These are phyloP conservation scores for Colletotrichum sidae DNA, from an alignment of 2,329 filamentous ascomycete species.

Conservation along the genomic window DNA sequence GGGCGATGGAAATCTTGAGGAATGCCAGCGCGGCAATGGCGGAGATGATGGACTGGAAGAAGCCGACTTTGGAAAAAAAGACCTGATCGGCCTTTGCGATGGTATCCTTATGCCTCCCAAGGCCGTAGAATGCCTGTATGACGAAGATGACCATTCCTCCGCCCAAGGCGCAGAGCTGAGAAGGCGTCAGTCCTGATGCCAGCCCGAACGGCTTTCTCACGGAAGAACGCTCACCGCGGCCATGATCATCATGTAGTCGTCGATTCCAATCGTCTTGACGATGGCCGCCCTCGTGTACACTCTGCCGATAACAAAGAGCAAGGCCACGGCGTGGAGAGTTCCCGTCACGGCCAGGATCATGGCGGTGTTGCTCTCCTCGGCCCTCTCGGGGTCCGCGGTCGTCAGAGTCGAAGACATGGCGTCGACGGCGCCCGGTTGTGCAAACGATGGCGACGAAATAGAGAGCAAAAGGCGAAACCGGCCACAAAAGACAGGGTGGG, in stretches of 20 bases:
- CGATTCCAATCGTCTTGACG: constrained; percentile 41
- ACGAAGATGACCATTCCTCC: constrained; percentile 51
- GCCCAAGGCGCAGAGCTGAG: constrained; percentile 43
- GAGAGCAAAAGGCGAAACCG: background rate
- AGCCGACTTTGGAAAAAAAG: constrained; percentile 54
- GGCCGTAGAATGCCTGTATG: constrained; percentile 55
- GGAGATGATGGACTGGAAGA: constrained; percentile 58
- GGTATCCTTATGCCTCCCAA: constrained; percentile 57
- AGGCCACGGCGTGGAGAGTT: constrained; percentile 41
- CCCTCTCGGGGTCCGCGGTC: constrained; percentile 37
- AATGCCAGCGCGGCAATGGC: constrained; percentile 43
- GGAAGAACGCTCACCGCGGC: constrained; percentile 41
- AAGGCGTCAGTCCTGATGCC: constrained; percentile 4
- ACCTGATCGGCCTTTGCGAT: constrained; percentile 47
- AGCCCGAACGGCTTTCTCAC: background rate
- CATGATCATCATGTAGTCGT: constrained; percentile 45
- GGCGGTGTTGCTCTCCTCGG: constrained; percentile 42
- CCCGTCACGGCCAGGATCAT: constrained; percentile 41
- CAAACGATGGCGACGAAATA: too few relatives aligned
- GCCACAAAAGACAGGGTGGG: constrained; percentile 2
- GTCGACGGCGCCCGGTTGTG: background rate
- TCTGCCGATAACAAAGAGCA: constrained; percentile 36
- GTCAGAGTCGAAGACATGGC: constrained; percentile 18
- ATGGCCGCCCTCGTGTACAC: constrained; percentile 40
- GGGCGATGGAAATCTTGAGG: constrained; percentile 42